A percentile compares a stretch with the other conserved stretches of the same genome.
Conservation (phyloP, 805 yeast species). For the Candida broadrunensis region DNA sequence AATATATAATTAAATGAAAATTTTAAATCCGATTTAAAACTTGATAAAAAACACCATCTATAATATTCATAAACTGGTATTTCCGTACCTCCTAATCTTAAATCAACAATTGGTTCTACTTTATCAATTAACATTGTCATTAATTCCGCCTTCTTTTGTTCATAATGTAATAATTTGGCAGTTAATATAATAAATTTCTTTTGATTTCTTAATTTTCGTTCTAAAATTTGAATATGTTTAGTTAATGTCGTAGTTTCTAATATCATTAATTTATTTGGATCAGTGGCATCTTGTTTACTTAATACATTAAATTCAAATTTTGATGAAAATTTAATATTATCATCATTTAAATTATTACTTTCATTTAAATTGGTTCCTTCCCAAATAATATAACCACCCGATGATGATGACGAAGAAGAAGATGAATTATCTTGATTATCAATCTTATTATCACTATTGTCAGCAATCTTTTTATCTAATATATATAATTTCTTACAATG, state of each 20-base stretch:
- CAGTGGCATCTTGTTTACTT: neutral
- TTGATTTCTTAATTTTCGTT: neutral
- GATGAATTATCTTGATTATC: too few relatives aligned
- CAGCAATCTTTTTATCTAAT: neutral
- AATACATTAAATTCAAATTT: neutral
- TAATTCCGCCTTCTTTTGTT: neutral
- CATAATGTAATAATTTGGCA: neutral
- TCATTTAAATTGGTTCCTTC: neutral
- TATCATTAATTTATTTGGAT: neutral
- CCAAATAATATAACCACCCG: neutral
- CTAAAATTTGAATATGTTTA: neutral
- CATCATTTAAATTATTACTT: neutral
- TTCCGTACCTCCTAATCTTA: neutral
- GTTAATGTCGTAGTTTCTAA: neutral
- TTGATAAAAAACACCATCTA: neutral
- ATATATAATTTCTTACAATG: neutral
- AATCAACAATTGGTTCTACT: neutral
- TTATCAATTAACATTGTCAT: neutral
- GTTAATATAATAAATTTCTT: neutral
- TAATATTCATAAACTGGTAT: neutral
- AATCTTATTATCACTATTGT: neutral
- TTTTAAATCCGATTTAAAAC: neutral
- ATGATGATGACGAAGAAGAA: too few relatives aligned
- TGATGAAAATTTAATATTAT: neutral
- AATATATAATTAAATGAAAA: neutral